These are phyloP conservation scores for Neonectria punicea DNA, from an alignment of 2,329 filamentous ascomycete species.

Conservation along the genomic window DNA sequence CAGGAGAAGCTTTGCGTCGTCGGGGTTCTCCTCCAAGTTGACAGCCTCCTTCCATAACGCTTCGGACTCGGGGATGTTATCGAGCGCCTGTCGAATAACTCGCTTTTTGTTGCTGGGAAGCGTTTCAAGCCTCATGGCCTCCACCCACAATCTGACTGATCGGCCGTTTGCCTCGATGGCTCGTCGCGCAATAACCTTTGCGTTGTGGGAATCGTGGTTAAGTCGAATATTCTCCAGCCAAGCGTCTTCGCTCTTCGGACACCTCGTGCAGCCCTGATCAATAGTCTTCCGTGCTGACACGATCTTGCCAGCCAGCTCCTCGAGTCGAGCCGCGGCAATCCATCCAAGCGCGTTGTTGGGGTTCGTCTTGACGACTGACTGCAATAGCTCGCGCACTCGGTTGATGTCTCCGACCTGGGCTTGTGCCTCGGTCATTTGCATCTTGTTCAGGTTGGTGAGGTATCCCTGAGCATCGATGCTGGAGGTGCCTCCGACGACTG, in stretches of 20 bases:
- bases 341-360: constrained; percentile 94
- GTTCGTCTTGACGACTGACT: constrained; percentile 97
- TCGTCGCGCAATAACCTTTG: constrained; percentile 93
- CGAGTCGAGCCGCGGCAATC: constrained; percentile 92
- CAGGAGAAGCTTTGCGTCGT: constrained; percentile 87
- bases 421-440: constrained; percentile 81
- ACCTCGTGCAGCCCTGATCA: constrained; percentile 86
- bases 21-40: constrained; percentile 90
- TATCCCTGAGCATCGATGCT: constrained; percentile 97
- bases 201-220: constrained; percentile 86
- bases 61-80: constrained; percentile 93
- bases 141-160: constrained; percentile 91
- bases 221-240: constrained; percentile 97
- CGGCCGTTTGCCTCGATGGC: constrained; percentile 92
- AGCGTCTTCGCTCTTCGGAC: constrained; percentile 92
- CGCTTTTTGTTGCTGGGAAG: constrained; percentile 88
- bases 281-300: constrained; percentile 91
- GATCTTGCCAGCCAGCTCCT: constrained; percentile 91
- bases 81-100: constrained; percentile 89
- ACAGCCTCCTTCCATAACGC: constrained; percentile 98
- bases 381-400: constrained; percentile 88
- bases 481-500: constrained; percentile 79
- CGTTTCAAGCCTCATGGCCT: constrained; percentile 92
- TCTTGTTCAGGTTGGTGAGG: constrained; percentile 88
- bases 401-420: constrained; percentile 94